Conservation (phyloP, 768 basidiomycete genomes). For the Pseudohyphozyma bogoriensis region DNA sequence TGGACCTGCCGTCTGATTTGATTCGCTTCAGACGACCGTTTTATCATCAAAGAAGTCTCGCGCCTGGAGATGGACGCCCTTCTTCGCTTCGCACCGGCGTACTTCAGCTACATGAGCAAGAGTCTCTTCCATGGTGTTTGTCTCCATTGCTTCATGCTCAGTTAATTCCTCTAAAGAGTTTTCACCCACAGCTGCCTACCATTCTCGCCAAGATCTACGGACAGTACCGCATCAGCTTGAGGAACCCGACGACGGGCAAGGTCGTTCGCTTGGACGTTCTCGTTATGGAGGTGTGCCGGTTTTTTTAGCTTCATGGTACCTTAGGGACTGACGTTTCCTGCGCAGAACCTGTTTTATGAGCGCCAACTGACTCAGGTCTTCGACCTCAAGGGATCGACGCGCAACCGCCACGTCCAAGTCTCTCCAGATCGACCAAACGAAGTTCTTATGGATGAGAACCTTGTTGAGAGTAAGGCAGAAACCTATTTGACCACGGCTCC, state of each 20-base stretch:
- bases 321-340: not conserved
- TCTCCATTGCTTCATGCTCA: not conserved
- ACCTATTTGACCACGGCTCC: not conserved
- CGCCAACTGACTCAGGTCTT: conserved; percentile 86
- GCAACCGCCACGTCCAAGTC: conserved; percentile 84
- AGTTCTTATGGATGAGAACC: conserved; percentile 90
- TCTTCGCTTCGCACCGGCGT: conserved; percentile 92
- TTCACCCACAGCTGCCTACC: conserved; percentile 64
- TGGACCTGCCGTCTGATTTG: not conserved
- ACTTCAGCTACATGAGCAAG: conserved; percentile 97
- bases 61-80: conserved; percentile 82
- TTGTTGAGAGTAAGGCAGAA: conserved; percentile 81
- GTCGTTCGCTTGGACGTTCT: conserved; percentile 86
- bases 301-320: too few species aligned
- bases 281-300: conserved; percentile 66
- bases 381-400: conserved; percentile 89
- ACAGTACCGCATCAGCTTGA: conserved; percentile 86
- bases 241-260: conserved; percentile 63
- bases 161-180: too few species aligned
- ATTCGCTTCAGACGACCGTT: conserved; percentile 67
- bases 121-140: conserved; percentile 72
- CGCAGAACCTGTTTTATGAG: conserved; percentile 75
- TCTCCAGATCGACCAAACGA: conserved; percentile 76
- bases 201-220: conserved; percentile 93
- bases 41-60: conserved; percentile 95